Base-by-base conservation (phyloP, 2,329 filamentous ascomycete species). In the Beauveria asiatica region DNA sequence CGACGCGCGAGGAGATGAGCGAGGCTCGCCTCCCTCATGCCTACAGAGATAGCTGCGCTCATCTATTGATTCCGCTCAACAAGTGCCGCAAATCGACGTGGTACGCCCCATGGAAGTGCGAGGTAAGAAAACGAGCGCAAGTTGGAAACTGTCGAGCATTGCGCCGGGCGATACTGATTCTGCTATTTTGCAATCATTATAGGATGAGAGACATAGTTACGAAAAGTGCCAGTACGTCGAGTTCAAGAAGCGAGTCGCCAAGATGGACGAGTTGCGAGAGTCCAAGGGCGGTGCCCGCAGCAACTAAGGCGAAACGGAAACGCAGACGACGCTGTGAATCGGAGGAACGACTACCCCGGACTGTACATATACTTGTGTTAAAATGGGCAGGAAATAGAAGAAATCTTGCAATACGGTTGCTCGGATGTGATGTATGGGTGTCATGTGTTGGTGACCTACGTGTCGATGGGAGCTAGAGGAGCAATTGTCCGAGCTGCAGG, bases 221-320 rank as follows among this genome's bases (percentile, higher is more conserved):
- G 94, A 99, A 75, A 97, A 97, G 76, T 99, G 94, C 84, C 94
- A 99, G 73, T 99, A 99, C 77, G 89, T 89, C 65, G 94, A 97
- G 75, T 99, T 99, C 83, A 96, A 96, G 86, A 91, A 93, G 83
- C 87, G 94, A 62, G 94, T 99, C 65, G 90, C 89, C 72, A 97
- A 96, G 86, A 99, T 99, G 94, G 86, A 97, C 70, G 92, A 99
- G 80, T 78, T 99, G 72, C 84, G 92, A 72, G 92, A 85, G 67
- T 86, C 89, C 62, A 96, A 95, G 83, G 85, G 78, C 62, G 92
- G 90, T 63, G 86, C 83, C 70, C 85, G 93, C 75, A 95, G 89
- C 82, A 97, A 96, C 78, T 96, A 75, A 74, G 67, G 49, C 37
- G 25, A 59, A 30, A n/a, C 25, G 33, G 21, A 33, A 54, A 54